A percentile compares a stretch with the other conserved stretches of the same genome.
phyloP scores from a whole-genome alignment of 1,284 basidiomycete species.

The Cryptococcus sp. region DNA sequence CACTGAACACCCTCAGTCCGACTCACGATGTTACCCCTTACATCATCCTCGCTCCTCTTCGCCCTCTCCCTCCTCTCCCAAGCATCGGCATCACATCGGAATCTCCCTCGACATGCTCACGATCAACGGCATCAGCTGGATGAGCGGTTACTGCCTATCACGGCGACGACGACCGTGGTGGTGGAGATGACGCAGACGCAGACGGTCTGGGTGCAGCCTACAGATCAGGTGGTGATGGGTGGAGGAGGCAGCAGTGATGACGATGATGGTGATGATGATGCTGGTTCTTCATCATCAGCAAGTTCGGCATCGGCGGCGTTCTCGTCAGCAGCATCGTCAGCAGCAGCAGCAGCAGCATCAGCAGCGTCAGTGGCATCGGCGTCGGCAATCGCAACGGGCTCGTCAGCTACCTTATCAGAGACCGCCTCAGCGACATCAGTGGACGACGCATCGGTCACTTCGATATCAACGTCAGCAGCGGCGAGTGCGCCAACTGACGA shows the following conservation, averaged over 20 bases:
- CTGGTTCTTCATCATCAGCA: not conserved
- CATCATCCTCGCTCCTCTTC: slow-evolving; percentile 11
- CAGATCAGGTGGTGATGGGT: slow-evolving; percentile 30
- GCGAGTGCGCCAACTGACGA: no score
- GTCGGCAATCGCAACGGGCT: slow-evolving; percentile 1
- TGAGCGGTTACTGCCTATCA: slow-evolving; percentile 46
- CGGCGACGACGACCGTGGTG: slow-evolving; percentile 47
- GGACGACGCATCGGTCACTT: slow-evolving; percentile 2
- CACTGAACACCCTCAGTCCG: not conserved
- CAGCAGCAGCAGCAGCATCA: slow-evolving; percentile 7
- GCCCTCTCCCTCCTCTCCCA: slow-evolving; percentile 13
- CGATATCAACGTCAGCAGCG: slow-evolving; percentile 6
- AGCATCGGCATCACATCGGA: slow-evolving; percentile 12
- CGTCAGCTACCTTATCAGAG: slow-evolving; percentile 3
- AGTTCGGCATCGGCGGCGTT: not conserved
- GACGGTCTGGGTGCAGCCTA: slow-evolving; percentile 47
- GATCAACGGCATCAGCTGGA: slow-evolving; percentile 25
- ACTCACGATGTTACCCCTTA: slow-evolving; percentile 1
- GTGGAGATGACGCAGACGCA: slow-evolving; percentile 45
- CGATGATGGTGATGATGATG: slow-evolving; percentile 1
- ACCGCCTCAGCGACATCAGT: slow-evolving; percentile 2
- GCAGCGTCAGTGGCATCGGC: slow-evolving; percentile 1
- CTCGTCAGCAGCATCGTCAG: slow-evolving; percentile 1
- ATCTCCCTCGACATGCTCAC: slow-evolving; percentile 16
- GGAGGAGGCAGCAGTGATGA: not conserved